Conservation (phyloP, 345 rosid species). For the Rhizophora apiculata region DNA sequence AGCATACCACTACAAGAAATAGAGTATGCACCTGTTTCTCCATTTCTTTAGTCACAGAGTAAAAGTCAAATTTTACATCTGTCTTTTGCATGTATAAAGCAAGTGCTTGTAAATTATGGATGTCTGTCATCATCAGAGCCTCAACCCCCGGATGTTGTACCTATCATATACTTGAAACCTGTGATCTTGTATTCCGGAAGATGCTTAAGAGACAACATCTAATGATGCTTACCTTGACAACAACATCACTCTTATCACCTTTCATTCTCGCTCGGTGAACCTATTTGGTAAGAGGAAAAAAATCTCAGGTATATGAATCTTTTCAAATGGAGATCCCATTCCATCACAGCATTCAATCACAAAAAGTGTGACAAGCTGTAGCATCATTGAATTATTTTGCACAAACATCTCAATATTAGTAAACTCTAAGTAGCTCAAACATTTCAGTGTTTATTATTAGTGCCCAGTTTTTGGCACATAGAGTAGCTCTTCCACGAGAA, state of each 20-base stretch:
- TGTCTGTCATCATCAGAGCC: conserved; percentile 92
- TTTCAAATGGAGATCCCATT: background rate
- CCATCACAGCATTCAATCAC: background rate
- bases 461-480: background rate
- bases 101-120: conserved; percentile 81
- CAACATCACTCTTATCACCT: conserved; percentile 69
- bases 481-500: background rate
- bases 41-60: conserved; percentile 82
- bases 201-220: conserved; percentile 15
- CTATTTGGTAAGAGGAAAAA: conserved; percentile 31
- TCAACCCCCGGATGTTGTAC: conserved; percentile 95
- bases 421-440: background rate
- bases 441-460: background rate
- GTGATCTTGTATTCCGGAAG: conserved; percentile 2
- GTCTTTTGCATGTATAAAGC: conserved; percentile 90
- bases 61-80: conserved; percentile 81
- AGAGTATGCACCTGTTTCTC: conserved; percentile 71
- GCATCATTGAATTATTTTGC: background rate
- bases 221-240: conserved; percentile 67
- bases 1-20: background rate
- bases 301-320: background rate
- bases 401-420: background rate
- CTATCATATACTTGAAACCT: conserved; percentile 37
- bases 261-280: conserved; percentile 85
- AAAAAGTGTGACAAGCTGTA: background rate